Conservation (phyloP, 2,329 filamentous ascomycete species). For the Fusarium brevicatenulatum region DNA sequence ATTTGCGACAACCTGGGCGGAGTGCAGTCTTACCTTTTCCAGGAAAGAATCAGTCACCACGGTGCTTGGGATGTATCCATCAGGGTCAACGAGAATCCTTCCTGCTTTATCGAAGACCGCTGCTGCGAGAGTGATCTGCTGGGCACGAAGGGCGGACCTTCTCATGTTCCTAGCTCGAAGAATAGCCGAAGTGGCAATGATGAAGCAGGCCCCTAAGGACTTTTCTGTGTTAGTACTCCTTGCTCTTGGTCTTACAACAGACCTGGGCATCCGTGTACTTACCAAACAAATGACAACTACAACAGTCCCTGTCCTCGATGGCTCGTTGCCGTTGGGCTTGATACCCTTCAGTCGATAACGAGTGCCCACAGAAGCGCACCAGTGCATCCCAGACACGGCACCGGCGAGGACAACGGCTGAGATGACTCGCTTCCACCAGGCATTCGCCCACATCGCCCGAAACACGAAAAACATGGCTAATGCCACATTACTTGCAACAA, state of each 20-base stretch:
- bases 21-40: slow-evolving; percentile 61
- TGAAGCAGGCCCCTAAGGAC: slow-evolving; percentile 70
- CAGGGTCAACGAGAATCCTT: slow-evolving; percentile 73
- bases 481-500: slow-evolving; percentile 75
- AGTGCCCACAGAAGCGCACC: slow-evolving; percentile 80
- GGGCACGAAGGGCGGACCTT: slow-evolving; percentile 66
- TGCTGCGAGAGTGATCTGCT: slow-evolving; percentile 68
- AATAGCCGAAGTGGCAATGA: slow-evolving; percentile 66
- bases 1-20: neutral
- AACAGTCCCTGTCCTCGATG: slow-evolving; percentile 72
- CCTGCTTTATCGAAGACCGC: slow-evolving; percentile 75
- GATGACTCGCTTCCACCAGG: slow-evolving; percentile 77
- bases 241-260: neutral
- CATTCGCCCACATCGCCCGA: slow-evolving; percentile 79
- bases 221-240: slow-evolving; percentile 44
- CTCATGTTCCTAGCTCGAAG: slow-evolving; percentile 63
- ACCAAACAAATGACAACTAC: slow-evolving; percentile 79
- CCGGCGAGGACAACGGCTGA: slow-evolving; percentile 75
- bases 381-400: slow-evolving; percentile 89
- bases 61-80: slow-evolving; percentile 74
- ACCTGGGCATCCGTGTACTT: slow-evolving; percentile 44
- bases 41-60: slow-evolving; percentile 84
- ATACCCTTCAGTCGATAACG: slow-evolving; percentile 67
- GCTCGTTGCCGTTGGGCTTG: slow-evolving; percentile 46
- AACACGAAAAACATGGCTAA: slow-evolving; percentile 82